Evolutionary conservation across 371 early-diverging fungal species (phyloP), one percentile per base, ranked within the genome.

Genomic region (Syncephalastrum sp.): DNA sequence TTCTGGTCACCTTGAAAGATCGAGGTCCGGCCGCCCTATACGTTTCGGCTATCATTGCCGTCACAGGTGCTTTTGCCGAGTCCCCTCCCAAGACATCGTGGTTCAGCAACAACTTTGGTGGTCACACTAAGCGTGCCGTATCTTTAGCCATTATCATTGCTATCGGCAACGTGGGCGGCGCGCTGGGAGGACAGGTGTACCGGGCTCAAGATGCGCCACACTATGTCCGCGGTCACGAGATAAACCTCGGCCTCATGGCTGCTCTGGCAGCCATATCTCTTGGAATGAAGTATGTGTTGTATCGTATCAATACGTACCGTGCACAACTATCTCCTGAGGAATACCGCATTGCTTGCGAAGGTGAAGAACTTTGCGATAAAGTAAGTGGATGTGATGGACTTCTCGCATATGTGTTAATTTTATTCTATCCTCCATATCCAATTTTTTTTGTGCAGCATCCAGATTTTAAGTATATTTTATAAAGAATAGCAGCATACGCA

Each of bases 71-170:
- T 16, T 82, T 79, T 55, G 49, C 77, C n/a, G 65, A 76, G 17
- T 63, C 78, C 15, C 83, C 86, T 7, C 65, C 81, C 42, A 80
- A 77, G 74, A 55, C 83, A 8, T 67, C 74, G 3, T 85, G 85
- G 85, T 75, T 82, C 54, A 75, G 79, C 16, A 80, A 74, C 60
- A 83, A 83, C 47, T 72, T 82, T 50, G 81, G 78, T 53, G 85
- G 85, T 0, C 78, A 81, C 53, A 83, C 83, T 29, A 85, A 85
- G 67, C 72, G 80, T 42, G 83, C 77, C 61, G 78, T 76, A 38
- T 81, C 79, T 1, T 69, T 75, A 10, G 85, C 83, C 13, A 64
- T 79, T 38, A 79, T 83, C 33, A 78, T 83, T 50, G 69, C 78
- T 4, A 72, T 84, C 50, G 87, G 88, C 50, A 87, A 85, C 42